These are phyloP conservation scores for Hsuehochloa calcarea DNA, from an alignment of 176 grass and related monocot species.

Conservation along the genomic window DNA sequence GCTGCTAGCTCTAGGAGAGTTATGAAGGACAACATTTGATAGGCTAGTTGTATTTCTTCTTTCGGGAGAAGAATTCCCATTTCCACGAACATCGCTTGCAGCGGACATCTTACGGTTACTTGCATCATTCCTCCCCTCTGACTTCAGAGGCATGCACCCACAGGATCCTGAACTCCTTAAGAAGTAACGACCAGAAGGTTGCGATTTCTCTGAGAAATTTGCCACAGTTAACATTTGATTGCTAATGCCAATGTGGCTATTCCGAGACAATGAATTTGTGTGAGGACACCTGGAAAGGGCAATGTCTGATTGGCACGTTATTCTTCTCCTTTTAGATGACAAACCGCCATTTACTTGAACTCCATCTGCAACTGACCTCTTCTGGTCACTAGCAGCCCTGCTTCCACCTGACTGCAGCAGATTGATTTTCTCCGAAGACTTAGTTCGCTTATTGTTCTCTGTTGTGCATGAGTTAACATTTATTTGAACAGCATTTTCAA, in stretches of 20 bases:
- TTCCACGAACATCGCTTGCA: constrained; percentile 20
- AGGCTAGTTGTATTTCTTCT: constrained; percentile 1
- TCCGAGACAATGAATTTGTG: constrained; percentile 28
- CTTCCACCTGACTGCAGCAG: constrained; percentile 1
- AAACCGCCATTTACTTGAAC: constrained; percentile 12
- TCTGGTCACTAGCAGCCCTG: constrained; percentile 18
- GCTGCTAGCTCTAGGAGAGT: constrained; percentile 28
- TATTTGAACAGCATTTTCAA: constrained; percentile 38
- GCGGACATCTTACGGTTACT: background rate
- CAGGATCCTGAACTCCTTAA: constrained; percentile 41
- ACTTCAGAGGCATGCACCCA: constrained; percentile 14
- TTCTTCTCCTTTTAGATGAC: constrained; percentile 40
- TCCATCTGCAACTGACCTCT: constrained; percentile 34
- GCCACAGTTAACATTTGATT: constrained; percentile 6
- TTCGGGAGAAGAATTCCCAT: constrained; percentile 26
- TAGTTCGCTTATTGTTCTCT: background rate
- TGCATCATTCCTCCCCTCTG: constrained; percentile 25
- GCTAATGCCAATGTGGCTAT: constrained; percentile 22
- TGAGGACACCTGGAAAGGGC: constrained; percentile 8
- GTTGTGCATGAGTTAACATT: constrained; percentile 29
- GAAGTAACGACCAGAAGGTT: constrained; percentile 22
- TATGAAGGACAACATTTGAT: constrained; percentile 31
- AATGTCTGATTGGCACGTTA: constrained; percentile 2
- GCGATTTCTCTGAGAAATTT: constrained; percentile 35
- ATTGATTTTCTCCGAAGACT: constrained; percentile 32